Evolutionary conservation across 2,329 filamentous ascomycete genomes (phyloP), one percentile per base, ranked within the genome.

Genomic region (Xylariaceae sp.): DNA sequence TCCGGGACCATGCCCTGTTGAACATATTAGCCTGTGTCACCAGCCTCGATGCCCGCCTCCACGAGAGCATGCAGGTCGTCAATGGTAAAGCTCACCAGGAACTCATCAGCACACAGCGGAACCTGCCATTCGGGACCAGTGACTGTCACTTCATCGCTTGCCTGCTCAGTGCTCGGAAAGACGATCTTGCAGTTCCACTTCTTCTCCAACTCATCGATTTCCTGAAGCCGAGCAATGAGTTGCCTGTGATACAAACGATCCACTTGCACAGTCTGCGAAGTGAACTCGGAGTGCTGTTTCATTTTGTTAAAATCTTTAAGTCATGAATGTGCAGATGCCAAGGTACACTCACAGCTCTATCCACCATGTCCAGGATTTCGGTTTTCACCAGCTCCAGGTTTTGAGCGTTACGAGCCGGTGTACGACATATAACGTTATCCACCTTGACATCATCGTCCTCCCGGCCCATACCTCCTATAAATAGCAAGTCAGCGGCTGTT

Each of bases 151-250:
- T 94, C 85, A 57, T 98, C 92, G 60, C 90, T 97, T 15, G 92
- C 92, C 65, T 94, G 85, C 63, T 98, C 92, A 8, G 92, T 97
- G 66, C 89, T 95, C 6, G 92, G 92, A 60, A 98, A 98, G 52
- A 88, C 86, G 58, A 98, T 94, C 71, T 97, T 97, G 81, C 92
- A 98, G 64, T 97, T 97, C 84, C 89, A 97, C 67, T 95, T 96
- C 73, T 94, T 94, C 70, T 98, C 92, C 36, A 98, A 74, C 53
- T 92, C 87, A 51, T 97, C 90, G 41, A 98, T 88, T 57, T 96
- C 87, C 31, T 78, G 71, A 49, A 97, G 82, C 43, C 89, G 87
- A 43, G 86, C 78, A 59, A 98, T 84, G 44, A 98, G 79, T 65
- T 95, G 88, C 50, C 92, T 86, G 59, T 98, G 92, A 61, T 96